Evolutionary conservation across 192 early-diverging fungal genomes (phyloP).

Genomic region (Coemansia sp.): DNA sequence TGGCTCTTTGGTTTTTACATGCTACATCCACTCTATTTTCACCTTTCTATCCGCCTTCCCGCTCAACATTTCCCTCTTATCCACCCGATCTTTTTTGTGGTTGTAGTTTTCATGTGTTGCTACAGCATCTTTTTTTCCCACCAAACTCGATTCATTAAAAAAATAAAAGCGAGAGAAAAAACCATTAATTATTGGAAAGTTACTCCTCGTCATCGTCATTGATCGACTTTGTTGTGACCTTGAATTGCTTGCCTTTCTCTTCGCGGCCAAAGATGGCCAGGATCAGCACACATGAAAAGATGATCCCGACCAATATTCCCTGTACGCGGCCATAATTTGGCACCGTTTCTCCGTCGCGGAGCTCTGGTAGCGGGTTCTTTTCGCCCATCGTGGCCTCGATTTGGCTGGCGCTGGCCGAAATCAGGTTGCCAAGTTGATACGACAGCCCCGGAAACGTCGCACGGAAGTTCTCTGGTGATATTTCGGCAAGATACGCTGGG

Average conservation of each 20-base stretch:
- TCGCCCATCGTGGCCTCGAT: constrained; percentile 59
- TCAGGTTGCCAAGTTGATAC: constrained; percentile 74
- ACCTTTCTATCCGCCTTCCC: background rate
- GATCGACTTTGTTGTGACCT: background rate
- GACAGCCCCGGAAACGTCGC: constrained; percentile 69
- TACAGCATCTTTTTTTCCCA: too few relatives aligned
- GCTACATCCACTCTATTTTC: background rate
- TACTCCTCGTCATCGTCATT: background rate
- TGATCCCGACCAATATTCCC: constrained; percentile 59
- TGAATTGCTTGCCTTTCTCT: constrained; percentile 57
- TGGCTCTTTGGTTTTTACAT: background rate
- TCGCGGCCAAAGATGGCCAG: constrained; percentile 57
- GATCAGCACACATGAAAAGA: constrained; percentile 45
- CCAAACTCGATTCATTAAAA: background rate
- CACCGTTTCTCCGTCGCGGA: constrained; percentile 45
- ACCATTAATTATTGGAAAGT: background rate
- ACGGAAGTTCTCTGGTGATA: constrained; percentile 66
- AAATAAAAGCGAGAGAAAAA: background rate
- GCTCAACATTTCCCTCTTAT: background rate
- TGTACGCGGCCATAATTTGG: constrained; percentile 55
- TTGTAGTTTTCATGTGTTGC: too few relatives aligned
- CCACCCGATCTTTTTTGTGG: background rate
- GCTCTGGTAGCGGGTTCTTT: constrained; percentile 49
- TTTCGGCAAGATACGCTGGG: constrained; percentile 67
- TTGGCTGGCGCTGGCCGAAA: constrained; percentile 57